A percentile compares a stretch with the other conserved stretches of the same genome.
phyloP scores from a whole-genome alignment of 805 yeast species.

The Wickerhamiella domercqiae region DNA sequence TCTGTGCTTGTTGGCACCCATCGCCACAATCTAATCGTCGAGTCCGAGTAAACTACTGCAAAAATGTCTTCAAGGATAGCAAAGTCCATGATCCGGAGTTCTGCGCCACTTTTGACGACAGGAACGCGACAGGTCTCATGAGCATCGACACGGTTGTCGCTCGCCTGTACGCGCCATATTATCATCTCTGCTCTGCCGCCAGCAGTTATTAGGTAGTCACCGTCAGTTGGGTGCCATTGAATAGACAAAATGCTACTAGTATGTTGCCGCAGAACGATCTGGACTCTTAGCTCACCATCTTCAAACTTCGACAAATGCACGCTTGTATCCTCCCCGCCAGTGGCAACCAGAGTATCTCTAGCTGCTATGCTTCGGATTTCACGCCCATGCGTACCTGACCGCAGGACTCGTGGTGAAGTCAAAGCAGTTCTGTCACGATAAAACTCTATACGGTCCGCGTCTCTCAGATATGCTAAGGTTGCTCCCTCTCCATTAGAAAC shows the following conservation, averaged over 20 bases:
- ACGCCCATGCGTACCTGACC: slow-evolving; percentile 75
- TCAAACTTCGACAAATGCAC: slow-evolving; percentile 43
- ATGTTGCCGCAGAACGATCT: slow-evolving; percentile 47
- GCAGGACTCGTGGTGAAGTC: slow-evolving; percentile 21
- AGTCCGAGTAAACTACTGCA: slow-evolving; percentile 72
- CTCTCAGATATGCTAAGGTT: slow-evolving; percentile 26
- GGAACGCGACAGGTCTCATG: slow-evolving; percentile 37
- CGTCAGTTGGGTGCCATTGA: slow-evolving; percentile 30
- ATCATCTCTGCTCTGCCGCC: slow-evolving; percentile 71
- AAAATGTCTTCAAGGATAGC: slow-evolving; percentile 35
- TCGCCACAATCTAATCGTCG: slow-evolving; percentile 52
- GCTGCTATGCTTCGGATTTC: slow-evolving; percentile 67
- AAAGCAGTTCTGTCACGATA: slow-evolving; percentile 22
- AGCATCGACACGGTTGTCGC: slow-evolving; percentile 30
- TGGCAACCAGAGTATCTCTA: slow-evolving; percentile 33
- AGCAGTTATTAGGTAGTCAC: slow-evolving; percentile 32
- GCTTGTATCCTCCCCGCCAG: slow-evolving; percentile 85
- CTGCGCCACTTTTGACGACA: slow-evolving; percentile 46
- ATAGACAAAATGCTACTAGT: slow-evolving; percentile 77
- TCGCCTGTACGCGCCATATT: slow-evolving; percentile 50
- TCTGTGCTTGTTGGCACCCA: slow-evolving; percentile 16
- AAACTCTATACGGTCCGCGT: slow-evolving; percentile 29
- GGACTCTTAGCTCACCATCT: slow-evolving; percentile 15
- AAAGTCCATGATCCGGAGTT: slow-evolving; percentile 82
- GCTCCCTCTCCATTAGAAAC: slow-evolving; percentile 18